Evolutionary conservation across 192 early-diverging fungal species (phyloP), one percentile per base, ranked within the genome.

Genomic region (Backusella sp.): DNA sequence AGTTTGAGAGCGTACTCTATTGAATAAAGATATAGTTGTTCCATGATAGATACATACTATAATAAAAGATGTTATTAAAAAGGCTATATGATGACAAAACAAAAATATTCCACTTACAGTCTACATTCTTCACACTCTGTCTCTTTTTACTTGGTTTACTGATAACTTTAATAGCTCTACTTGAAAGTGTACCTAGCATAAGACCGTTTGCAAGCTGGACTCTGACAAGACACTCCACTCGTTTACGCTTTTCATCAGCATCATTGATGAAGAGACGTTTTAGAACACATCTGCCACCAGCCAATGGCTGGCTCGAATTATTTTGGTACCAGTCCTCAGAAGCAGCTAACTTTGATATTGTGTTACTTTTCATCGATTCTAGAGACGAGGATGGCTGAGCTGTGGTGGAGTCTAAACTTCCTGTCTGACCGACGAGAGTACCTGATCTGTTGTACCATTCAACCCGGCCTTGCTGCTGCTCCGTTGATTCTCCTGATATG

Each of bases 141-240:
- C 92, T 88, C 85, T 96, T 96, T 83, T 95, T 96, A 53, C 91
- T 93, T 0, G 96, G 95, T 82, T 98, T 97, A 76, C 93, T 95
- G 67, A 97, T 96, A 11, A 96, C 93, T 70, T 93, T 94, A 76
- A 98, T 92, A 15, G 91, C 89, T 44, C 86, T 86, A 68, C 93
- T 94, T 23, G 91, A 86, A 82, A 95, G 91, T 23, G 88, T 89
- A 26, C 90, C 90, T 26, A 93, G 71, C 69, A 86, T 80, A 19
- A 88, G 73, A 66, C 88, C 89, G 6, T 88, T 81, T n/a, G 87
- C 89, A 70, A 90, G 87, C 72, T 91, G 87, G 70, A 94, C 80
- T 21, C 91, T 88, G 41, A 93, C 91, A 65, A 91, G 77, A 23
- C 93, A 91, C 36, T 93, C 84, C 0, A 94, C 93, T 44, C 85